These are phyloP conservation scores for Sugiyamaella grinbergsii DNA, from an alignment of 1,139 yeast species.

Conservation along the genomic window DNA sequence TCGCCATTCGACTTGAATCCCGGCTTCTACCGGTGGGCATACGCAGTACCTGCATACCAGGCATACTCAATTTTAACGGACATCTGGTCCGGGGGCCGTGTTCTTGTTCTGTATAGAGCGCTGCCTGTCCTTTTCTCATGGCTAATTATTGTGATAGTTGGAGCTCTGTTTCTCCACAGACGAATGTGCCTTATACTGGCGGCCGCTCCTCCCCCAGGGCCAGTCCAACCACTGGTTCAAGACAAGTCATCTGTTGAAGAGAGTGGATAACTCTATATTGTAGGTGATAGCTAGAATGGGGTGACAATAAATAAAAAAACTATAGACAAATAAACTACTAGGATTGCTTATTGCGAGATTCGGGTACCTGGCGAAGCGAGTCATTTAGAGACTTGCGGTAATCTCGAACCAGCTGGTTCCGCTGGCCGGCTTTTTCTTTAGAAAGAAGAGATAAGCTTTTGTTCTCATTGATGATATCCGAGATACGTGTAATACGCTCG, in stretches of 20 bases:
- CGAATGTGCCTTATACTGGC: constrained; percentile 8
- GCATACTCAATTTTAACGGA: constrained; percentile 67
- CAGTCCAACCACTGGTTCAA: background rate
- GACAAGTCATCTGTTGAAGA: too few species aligned
- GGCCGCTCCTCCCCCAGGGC: background rate
- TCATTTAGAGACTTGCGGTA: constrained; percentile 1
- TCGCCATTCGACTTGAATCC: constrained; percentile 26
- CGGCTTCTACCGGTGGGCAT: constrained; percentile 27
- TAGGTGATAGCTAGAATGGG: too few species aligned
- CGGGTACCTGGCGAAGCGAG: background rate
- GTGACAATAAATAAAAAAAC: background rate
- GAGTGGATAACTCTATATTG: too few species aligned
- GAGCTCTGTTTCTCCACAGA: background rate
- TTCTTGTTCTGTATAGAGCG: constrained; percentile 34
- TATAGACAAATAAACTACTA: too few species aligned
- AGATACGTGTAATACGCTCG: constrained; percentile 11
- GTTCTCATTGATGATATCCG: constrained; percentile 8
- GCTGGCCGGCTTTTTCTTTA: constrained; percentile 12
- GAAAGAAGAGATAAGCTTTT: background rate
- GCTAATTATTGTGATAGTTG: constrained; percentile 10
- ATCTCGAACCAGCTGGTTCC: constrained; percentile 4
- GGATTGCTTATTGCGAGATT: background rate
- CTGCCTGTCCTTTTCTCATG: constrained; percentile 27
- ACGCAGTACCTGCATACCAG: constrained; percentile 40
- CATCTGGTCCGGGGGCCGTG: constrained; percentile 59